Base-by-base conservation (phyloP, 192 early-diverging fungal species). In the Gigaspora rosea region DNA sequence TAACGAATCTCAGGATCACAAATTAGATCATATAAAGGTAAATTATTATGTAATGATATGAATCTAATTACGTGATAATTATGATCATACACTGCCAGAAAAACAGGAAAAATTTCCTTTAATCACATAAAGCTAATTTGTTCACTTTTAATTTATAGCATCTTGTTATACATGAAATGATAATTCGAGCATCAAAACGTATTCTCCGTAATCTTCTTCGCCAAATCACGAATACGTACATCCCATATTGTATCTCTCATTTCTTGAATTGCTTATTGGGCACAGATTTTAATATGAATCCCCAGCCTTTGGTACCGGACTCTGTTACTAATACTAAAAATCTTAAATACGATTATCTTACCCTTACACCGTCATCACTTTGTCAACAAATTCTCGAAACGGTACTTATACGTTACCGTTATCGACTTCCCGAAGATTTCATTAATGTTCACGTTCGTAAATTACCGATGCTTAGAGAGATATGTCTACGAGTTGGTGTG, bases 151-250 rank as follows among this genome's bases (percentile, higher is more conserved):
- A 64, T 64, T 78, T 84, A 49, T 66, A 90, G 77, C 85, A 90
- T 5, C 81, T 97, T 48, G 87, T 93, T 35, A 70, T 92, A 32
- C 90, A 93, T 78, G 96, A 98, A 84, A 97, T 99, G 93, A 82
- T 95, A 36, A 81, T 91, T 32, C 94, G 97, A 63, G 92, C 91
- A 0, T 82, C 84, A 78, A 99, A 99, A 87, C 90, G 91, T 65
- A 85, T 99, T 61, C 78, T 97, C 36, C 91, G 96, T 54, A 82
- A 84, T 35, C 75, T 92, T 51, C 78, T 98, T 56, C 82, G 83
- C 8, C 78, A 79, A 1, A 78, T 88, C 1, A 86, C 94, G n/a
- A 73, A 90, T 9, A 82, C 88, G 27, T 79, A 89, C 57, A 81
- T 91, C 51, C 73, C 88, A 27, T 85, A 90, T 54, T 87, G 85